Evolutionary conservation across 2,329 filamentous ascomycete species (phyloP), one percentile per base, ranked within the genome.

Genomic region (Fonsecaea pedrosoi): DNA sequence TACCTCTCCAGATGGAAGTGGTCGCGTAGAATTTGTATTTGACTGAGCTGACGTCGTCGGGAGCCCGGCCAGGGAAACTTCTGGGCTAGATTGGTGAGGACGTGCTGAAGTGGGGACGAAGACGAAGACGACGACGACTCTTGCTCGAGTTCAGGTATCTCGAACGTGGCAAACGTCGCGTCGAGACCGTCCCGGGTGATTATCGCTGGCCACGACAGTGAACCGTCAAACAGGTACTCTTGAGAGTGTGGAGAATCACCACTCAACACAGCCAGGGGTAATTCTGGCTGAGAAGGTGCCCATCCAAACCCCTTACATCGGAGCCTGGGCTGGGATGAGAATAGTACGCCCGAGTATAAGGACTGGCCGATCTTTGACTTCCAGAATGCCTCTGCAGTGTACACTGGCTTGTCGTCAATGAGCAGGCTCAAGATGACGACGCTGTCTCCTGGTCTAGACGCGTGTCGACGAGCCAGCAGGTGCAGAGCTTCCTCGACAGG

Each of bases 201-300:
- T 48, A 21, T 21, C 7, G 42, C 42, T 10, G 7, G 4, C 42
- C 3, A 7, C 6, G 42, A 21, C 42, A 8, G 42, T 21, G 18
- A 25, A 18, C 42, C 42, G 10, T 48, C 42, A 18, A 48, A 48
- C 18, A 48, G 13, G 42, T 48, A 18, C 13, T 48, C 42, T 48
- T 48, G 42, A 25, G 42, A 48, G 18, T 48, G 10, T 21, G 42
- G 5, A 9, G 42, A 48, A 48, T 10, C 5, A 7, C 8, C 25
- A 18, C 25, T 8, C n/a, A 18, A 48, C 6, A 25, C 42, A 48
- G 18, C 42, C n/a, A 48, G 10, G n/a, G 42, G 18, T 18, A 48
- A 25, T 18, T 48, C 42, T 48, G 42, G 42, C 25, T 48, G 42
- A 25, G 42, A 48, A 48, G 42, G 42, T 21, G 42, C 42, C 42